Evolutionary conservation across 1,139 yeast species (phyloP), one percentile per base, ranked within the genome.

Genomic region (Geotrichum klebahnii): DNA sequence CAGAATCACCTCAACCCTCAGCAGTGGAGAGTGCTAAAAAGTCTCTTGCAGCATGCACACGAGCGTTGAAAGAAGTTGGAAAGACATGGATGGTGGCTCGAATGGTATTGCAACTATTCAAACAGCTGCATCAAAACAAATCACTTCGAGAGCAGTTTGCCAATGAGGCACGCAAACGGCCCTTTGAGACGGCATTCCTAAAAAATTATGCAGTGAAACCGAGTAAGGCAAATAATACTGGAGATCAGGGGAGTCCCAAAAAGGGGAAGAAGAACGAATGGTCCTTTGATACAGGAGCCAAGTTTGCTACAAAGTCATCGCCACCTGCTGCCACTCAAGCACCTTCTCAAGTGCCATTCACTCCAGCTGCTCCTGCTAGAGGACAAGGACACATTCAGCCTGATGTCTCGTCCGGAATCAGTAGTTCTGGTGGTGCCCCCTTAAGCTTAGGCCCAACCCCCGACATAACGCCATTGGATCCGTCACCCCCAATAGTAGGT

Each of bases 21-120:
- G 82, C 82, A 53, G 77, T 81, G 0, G 75, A 80, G 33, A 76
- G 82, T 14, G 87, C 89, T 0, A 70, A 77, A 47, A 76, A 76
- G 55, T 79, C 86, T 1, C 70, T 82, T 46, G 71, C 69, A 31
- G 74, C 78, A 2, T 75, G 83, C 47, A 67, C 77, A 54, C 69
- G 71, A 3, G 82, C 80, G 2, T 67, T 82, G 59, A 70, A 72
- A 53, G 81, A 77, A 54, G 69, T 82, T 57, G 76, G 80, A 16
- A 70, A 72, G 51, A 72, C 64, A 22, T 74, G 74, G 67, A 57
- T 68, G 48, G 70, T 74, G 22, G 77, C 71, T 2, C 57, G 64
- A 29, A 67, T 67, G 64, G 63, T 71, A 33, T 53, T 61, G 38
- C 61, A 61, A 48, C 56, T 71, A 40, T 67, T 69, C 45, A 59